Evolutionary conservation across 176 grass and related monocot species (phyloP).

Genomic region (Tuctoria greenei): DNA sequence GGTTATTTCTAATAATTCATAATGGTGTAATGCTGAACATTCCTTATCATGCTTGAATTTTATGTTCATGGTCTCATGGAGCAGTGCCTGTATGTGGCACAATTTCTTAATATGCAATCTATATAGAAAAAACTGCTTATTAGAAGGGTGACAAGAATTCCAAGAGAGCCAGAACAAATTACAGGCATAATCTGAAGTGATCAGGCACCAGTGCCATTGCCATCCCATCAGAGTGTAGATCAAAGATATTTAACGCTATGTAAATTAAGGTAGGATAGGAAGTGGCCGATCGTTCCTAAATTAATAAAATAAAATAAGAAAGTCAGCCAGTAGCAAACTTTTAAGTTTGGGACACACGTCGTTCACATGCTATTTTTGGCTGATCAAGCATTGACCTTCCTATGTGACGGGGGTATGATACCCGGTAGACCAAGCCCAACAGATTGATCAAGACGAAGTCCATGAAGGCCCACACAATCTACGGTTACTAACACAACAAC

Average conservation of each 20-base stretch:
- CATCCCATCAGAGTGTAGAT: background rate
- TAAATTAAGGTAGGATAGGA: background rate
- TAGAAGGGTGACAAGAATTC: background rate
- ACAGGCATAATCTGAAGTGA: background rate
- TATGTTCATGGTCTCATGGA: constrained; percentile 1
- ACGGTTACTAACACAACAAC: too few species aligned
- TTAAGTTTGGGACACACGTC: too few species aligned
- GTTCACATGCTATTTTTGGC: too few species aligned
- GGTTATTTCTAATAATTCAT: constrained; percentile 26
- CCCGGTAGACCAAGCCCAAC: too few species aligned
- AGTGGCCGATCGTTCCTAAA: background rate
- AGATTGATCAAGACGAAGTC: too few species aligned
- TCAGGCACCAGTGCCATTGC: background rate
- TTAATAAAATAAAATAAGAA: too few species aligned
- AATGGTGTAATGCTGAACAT: background rate
- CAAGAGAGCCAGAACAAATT: background rate
- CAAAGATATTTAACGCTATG: background rate
- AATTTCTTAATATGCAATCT: background rate
- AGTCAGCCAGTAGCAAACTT: too few species aligned
- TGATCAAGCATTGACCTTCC: background rate
- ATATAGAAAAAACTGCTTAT: background rate
- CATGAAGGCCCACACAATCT: too few species aligned
- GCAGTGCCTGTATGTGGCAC: background rate
- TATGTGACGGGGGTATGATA: background rate
- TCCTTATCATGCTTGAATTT: constrained; percentile 17